These are phyloP conservation scores for Ilyonectria destructans DNA, from an alignment of 2,329 filamentous ascomycete genomes.

Conservation along the genomic window DNA sequence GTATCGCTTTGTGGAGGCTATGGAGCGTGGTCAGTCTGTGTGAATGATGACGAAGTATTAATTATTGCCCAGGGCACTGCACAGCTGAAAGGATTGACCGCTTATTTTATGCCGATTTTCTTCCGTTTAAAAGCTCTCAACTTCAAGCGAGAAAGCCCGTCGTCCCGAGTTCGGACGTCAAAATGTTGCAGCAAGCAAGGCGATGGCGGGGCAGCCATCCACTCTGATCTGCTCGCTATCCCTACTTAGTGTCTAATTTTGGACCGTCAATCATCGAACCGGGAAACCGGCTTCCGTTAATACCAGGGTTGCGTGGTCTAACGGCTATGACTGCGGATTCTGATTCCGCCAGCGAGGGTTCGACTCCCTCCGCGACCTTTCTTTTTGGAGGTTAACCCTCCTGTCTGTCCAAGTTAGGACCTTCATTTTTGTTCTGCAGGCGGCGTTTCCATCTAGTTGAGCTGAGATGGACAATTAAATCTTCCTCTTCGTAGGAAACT, in stretches of 20 bases:
- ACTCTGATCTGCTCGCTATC: neutral
- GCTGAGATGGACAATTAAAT: neutral
- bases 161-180: too few relatives aligned
- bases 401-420: neutral
- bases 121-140: too few relatives aligned
- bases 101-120: too few relatives aligned
- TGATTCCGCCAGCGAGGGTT: constrained; percentile 51
- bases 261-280: neutral
- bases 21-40: too few relatives aligned
- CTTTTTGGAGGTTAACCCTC: constrained; percentile 8
- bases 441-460: neutral
- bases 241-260: neutral
- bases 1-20: neutral
- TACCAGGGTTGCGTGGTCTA: constrained; percentile 41
- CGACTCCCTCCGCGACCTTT: constrained; percentile 47
- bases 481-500: neutral
- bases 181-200: too few relatives aligned
- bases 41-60: too few relatives aligned
- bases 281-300: neutral
- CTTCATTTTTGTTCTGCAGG: neutral
- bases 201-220: too few relatives aligned
- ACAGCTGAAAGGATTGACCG: too few relatives aligned
- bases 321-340: constrained; percentile 50
- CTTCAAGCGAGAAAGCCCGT: too few relatives aligned
- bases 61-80: too few relatives aligned